Evolutionary conservation across 805 yeast species (phyloP).

Genomic region (Torulaspora indica): DNA sequence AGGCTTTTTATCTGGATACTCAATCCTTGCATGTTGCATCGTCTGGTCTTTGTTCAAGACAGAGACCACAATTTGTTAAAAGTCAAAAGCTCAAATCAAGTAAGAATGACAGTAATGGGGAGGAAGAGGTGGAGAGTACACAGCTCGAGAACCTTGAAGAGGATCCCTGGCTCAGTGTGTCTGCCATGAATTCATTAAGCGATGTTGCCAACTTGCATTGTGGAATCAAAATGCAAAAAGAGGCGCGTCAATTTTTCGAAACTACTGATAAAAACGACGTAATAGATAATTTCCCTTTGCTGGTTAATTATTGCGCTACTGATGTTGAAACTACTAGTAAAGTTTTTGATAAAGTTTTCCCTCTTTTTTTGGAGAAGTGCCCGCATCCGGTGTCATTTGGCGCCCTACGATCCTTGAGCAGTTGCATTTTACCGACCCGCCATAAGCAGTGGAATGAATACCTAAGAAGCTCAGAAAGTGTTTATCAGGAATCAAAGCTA

Average conservation of each 20-base stretch:
- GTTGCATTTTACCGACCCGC: conserved; percentile 74
- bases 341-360: conserved; percentile 65
- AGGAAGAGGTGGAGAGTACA: conserved; percentile 14
- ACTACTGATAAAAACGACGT: conserved; percentile 51
- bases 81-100: conserved; percentile 30
- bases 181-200: conserved; percentile 73
- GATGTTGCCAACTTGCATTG: conserved; percentile 80
- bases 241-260: conserved; percentile 59
- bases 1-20: conserved; percentile 81
- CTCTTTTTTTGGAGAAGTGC: conserved; percentile 57
- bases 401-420: conserved; percentile 69
- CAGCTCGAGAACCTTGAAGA: conserved; percentile 36
- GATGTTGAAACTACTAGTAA: conserved; percentile 75
- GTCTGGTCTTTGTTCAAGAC: conserved; percentile 89
- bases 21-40: conserved; percentile 90
- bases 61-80: conserved; percentile 71
- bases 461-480: conserved; percentile 59
- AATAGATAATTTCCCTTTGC: conserved; percentile 49
- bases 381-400: conserved; percentile 96
- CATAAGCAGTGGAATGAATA: conserved; percentile 64
- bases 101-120: not conserved
- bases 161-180: conserved; percentile 81
- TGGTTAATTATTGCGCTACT: conserved; percentile 76
- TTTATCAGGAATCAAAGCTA: conserved; percentile 54
- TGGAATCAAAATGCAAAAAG: conserved; percentile 59